These are phyloP conservation scores for Stropharia rugosoannulata DNA, from an alignment of 768 basidiomycete species.

Conservation along the genomic window DNA sequence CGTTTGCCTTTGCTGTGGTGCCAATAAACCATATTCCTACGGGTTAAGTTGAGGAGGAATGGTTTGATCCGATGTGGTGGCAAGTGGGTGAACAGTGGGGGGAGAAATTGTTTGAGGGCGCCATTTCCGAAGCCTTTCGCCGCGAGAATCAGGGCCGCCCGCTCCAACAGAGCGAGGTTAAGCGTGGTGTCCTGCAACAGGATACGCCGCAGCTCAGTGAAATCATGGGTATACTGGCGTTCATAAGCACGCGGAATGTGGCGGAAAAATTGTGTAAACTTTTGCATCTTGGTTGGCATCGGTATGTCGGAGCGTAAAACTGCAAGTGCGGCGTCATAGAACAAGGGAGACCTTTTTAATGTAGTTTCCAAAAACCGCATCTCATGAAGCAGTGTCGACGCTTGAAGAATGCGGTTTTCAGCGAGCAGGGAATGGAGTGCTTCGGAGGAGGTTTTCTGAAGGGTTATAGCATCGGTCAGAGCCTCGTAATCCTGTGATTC, in stretches of 20 bases:
- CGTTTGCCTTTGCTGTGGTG: neutral
- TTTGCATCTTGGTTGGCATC: neutral
- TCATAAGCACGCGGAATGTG: neutral
- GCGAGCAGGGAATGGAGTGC: neutral
- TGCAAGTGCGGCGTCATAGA: no score
- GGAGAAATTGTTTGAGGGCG: neutral
- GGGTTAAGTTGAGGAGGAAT: neutral
- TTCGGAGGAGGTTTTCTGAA: neutral
- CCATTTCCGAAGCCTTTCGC: neutral
- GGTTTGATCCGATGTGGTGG: neutral
- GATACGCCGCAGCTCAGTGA: neutral
- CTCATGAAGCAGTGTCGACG: neutral
- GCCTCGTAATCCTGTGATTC: neutral
- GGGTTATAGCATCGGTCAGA: no score
- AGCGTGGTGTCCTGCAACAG: neutral
- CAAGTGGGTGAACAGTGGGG: neutral
- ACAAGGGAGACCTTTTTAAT: no score
- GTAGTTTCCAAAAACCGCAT: neutral
- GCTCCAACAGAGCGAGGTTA: neutral
- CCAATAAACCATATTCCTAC: neutral
- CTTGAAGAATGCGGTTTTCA: neutral
- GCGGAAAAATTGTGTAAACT: neutral
- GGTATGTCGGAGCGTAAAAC: no score
- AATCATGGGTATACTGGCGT: neutral
- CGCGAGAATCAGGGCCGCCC: neutral